Evolutionary conservation across 179 eudicot genomes (phyloP).

Genomic region (Drosera spatulata): DNA sequence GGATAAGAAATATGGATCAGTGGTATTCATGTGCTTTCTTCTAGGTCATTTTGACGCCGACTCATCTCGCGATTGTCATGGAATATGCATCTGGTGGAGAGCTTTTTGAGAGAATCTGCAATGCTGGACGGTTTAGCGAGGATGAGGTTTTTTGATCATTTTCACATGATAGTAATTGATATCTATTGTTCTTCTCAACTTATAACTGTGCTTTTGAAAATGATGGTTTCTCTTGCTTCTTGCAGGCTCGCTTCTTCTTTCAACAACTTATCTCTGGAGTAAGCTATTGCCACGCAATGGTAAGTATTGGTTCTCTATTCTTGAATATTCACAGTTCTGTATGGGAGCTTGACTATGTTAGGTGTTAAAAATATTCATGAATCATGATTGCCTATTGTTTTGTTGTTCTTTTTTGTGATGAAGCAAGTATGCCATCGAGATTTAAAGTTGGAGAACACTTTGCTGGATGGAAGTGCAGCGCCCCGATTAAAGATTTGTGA

Average conservation of each 20-base stretch:
- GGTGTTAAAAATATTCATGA: slow-evolving; percentile 3
- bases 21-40: background rate
- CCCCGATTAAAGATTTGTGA: slow-evolving; percentile 90
- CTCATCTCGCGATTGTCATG: slow-evolving; percentile 98
- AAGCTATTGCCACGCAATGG: slow-evolving; percentile 12
- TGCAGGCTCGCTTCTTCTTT: slow-evolving; percentile 13
- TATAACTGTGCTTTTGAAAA: too few relatives aligned
- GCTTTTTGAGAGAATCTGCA: slow-evolving; percentile 75
- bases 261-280: slow-evolving; percentile 15
- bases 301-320: background rate
- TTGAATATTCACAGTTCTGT: background rate
- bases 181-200: too few relatives aligned
- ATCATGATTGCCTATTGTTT: background rate
- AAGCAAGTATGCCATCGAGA: slow-evolving; percentile 80
- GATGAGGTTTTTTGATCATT: slow-evolving; percentile 6
- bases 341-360: background rate
- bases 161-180: too few relatives aligned
- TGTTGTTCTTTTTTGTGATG: slow-evolving; percentile 4
- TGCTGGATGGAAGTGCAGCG: slow-evolving; percentile 88
- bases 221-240: background rate
- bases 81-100: slow-evolving; percentile 99
- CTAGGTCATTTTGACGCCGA: slow-evolving; percentile 80
- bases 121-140: slow-evolving; percentile 9
- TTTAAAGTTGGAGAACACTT: slow-evolving; percentile 32
- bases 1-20: slow-evolving; percentile 1